Conservation (phyloP, 768 basidiomycete genomes). For the Mycena filopes region DNA sequence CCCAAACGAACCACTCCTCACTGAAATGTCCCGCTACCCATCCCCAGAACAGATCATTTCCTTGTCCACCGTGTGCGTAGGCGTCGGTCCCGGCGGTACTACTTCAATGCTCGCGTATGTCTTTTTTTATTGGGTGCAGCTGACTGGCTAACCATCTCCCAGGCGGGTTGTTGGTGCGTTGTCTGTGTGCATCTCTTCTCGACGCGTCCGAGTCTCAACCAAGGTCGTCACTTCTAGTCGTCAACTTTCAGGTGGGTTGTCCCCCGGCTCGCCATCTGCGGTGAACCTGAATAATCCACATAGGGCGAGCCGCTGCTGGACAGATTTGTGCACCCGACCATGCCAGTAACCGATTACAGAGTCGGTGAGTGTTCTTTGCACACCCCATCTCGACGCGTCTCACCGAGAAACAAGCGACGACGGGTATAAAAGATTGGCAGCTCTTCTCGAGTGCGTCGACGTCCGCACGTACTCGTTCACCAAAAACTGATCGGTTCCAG, state of each 20-base stretch:
- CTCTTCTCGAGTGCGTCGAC: conserved; percentile 49
- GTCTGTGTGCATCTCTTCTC: conserved; percentile 38
- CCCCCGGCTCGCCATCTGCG: not conserved
- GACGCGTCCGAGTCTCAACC: conserved; percentile 33
- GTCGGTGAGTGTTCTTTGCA: too few species aligned
- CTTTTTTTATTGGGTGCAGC: conserved; percentile 7
- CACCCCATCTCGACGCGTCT: too few species aligned
- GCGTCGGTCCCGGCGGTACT: conserved; percentile 66
- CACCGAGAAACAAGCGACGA: conserved; percentile 46
- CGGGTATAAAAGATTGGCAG: conserved; percentile 58
- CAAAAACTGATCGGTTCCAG: conserved; percentile 42
- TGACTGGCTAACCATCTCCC: conserved; percentile 10
- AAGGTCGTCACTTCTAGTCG: conserved; percentile 4
- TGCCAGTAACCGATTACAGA: conserved; percentile 61
- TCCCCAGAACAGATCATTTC: conserved; percentile 61
- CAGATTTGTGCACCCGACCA: conserved; percentile 61
- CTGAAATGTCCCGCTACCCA: conserved; percentile 47
- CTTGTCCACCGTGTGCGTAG: conserved; percentile 76
- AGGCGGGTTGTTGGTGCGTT: conserved; percentile 52
- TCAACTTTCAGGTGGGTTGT: conserved; percentile 29
- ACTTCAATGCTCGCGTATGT: conserved; percentile 87
- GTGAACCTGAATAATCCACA: not conserved
- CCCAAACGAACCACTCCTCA: conserved; percentile 2
- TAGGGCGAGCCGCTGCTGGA: conserved; percentile 53
- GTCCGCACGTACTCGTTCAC: not conserved